Percentiles rank a stretch among this genome's conserved stretches.
phyloP scores from a whole-genome alignment of 441 rosid genomes.

The Bocquillonia castaneifolia region DNA sequence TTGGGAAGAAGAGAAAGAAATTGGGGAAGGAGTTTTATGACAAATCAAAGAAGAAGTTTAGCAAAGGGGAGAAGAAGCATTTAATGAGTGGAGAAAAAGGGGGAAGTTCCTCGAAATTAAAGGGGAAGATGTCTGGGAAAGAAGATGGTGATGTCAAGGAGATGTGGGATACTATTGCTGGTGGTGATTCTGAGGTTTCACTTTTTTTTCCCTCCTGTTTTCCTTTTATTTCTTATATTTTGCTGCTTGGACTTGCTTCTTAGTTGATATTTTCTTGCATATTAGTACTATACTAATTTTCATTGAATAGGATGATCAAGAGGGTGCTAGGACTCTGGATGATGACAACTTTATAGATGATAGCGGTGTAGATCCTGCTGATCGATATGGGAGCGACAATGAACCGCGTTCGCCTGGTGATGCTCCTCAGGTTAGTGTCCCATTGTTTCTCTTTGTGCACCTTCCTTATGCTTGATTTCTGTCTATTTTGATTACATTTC shows the following conservation, averaged over 20 bases:
- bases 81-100: conserved; percentile 35
- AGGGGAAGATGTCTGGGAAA: conserved; percentile 22
- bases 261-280: background rate
- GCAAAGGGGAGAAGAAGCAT: conserved; percentile 22
- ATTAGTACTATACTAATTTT: background rate
- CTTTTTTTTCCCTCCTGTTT: too few species aligned
- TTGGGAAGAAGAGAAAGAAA: conserved; percentile 49
- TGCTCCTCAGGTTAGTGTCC: conserved; percentile 67
- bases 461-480: background rate
- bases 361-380: conserved; percentile 77
- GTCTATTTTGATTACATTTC: background rate
- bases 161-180: conserved; percentile 91
- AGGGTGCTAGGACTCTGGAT: conserved; percentile 78
- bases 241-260: background rate
- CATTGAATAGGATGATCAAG: conserved; percentile 70
- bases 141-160: conserved; percentile 64
- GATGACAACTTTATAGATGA: conserved; percentile 95
- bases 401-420: conserved; percentile 58
- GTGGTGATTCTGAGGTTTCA: conserved; percentile 79
- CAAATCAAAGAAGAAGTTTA: conserved; percentile 26
- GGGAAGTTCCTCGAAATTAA: conserved; percentile 31
- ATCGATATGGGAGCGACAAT: conserved; percentile 60
- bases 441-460: background rate
- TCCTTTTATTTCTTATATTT: too few species aligned
- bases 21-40: conserved; percentile 30